Percentiles rank a stretch among this genome's conserved stretches.
phyloP scores from a whole-genome alignment of 352 stramenopile genomes.

The Phytopythium chamaehyphon region DNA sequence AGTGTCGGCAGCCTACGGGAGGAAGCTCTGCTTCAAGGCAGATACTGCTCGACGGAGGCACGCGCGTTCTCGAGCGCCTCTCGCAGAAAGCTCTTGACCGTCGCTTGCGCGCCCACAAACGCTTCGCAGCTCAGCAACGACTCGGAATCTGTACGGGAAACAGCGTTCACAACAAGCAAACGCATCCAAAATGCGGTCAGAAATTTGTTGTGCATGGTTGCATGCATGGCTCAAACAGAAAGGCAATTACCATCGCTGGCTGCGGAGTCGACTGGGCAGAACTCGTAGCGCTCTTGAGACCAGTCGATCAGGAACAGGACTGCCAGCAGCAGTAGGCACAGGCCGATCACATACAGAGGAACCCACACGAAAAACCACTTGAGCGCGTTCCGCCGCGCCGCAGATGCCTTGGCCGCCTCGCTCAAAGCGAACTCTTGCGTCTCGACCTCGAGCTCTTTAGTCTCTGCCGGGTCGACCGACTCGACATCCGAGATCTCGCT shows the following conservation, averaged over 20 bases:
- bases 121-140: conserved; percentile 31
- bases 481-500: conserved; percentile 35
- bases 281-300: conserved; percentile 43
- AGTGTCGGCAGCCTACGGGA: background rate
- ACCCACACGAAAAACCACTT: conserved; percentile 27
- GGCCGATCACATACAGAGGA: conserved; percentile 27
- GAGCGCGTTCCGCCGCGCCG: conserved; percentile 18
- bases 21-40: conserved; percentile 17
- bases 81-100: conserved; percentile 29
- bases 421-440: conserved; percentile 27
- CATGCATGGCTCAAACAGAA: background rate
- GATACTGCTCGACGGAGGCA: conserved; percentile 25
- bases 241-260: conserved; percentile 27
- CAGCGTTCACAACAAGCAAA: conserved; percentile 6
- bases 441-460: conserved; percentile 36
- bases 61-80: conserved; percentile 20
- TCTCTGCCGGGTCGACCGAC: conserved; percentile 41
- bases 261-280: conserved; percentile 34
- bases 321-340: conserved; percentile 35
- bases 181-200: conserved; percentile 4
- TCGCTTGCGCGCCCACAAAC: conserved; percentile 33
- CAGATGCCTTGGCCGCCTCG: conserved; percentile 15
- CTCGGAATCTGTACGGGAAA: conserved; percentile 18
- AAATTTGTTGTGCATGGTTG: background rate
- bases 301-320: conserved; percentile 50